Evolutionary conservation across 2,329 filamentous ascomycete genomes (phyloP), one percentile per base, ranked within the genome.

Genomic region (Hymenoscyphus fraxineus): DNA sequence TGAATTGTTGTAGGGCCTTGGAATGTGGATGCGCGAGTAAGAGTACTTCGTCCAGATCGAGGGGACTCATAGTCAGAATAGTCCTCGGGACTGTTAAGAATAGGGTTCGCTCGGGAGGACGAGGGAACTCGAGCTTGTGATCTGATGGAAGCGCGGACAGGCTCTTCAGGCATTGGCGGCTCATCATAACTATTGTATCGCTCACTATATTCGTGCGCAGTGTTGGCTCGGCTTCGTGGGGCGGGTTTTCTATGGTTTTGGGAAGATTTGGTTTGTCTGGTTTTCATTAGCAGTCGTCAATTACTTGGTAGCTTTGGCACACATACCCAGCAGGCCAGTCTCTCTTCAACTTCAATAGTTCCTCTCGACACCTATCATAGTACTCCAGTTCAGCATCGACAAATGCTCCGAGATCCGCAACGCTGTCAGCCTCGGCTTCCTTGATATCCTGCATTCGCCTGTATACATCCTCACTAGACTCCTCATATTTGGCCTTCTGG

Each of bases 391-490:
- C 91, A 51, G 92, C 90, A 67, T 98, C 93, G 60, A 98, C 80
- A 76, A 98, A 96, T 19, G 86, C 81, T 3, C 87, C 88, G 64
- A 98, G 80, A 73, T 97, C 92, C 58, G 85, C 82, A 54, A 97
- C 85, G 73, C 88, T 92, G 68, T 98, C 94, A 55, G 82, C 83
- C 77, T 98, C 94, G 27, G 92, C 86, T 73, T 97, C 93, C 79
- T 95, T 94, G 79, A 98, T 96, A 74, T 98, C 94, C 78, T 96
- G 87, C 95, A 98, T 98, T 63, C 94, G 86, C 65, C 94, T 87
- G 71, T 89, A 85, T 62, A 98, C 93, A 73, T 98, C 94, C 74
- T 98, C 94, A 74, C 86, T 95, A 16, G 92, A 89, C 80, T 98
- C 95, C 75, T 98, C 95, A 74, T 97, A 98, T 79, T 98, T 98